Percentiles rank a stretch among this genome's conserved stretches.
Conservation (phyloP, 2,329 filamentous ascomycete species). For the Exophiala bonariae region DNA sequence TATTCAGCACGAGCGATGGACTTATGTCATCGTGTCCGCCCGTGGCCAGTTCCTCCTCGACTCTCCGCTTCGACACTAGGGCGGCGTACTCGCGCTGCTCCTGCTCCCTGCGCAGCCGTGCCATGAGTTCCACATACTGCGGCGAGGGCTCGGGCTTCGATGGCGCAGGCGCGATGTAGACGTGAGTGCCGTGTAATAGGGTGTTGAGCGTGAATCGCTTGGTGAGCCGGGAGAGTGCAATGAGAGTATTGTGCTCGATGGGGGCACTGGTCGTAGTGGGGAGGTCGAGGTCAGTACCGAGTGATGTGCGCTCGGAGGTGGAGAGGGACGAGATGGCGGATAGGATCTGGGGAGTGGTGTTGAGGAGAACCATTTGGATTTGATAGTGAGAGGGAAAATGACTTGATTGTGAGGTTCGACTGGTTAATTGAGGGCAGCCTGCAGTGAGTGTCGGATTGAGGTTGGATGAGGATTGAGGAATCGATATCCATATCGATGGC, state of each 20-base stretch:
- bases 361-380: slow-evolving; percentile 42
- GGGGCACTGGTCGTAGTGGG: slow-evolving; percentile 32
- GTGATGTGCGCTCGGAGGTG: slow-evolving; percentile 32
- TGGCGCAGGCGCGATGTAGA: slow-evolving; percentile 78
- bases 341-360: slow-evolving; percentile 40
- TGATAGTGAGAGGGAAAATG: slow-evolving; percentile 9
- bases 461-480: no score
- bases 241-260: slow-evolving; percentile 44
- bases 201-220: slow-evolving; percentile 60
- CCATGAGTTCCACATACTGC: slow-evolving; percentile 87
- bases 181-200: slow-evolving; percentile 68
- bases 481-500: no score
- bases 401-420: no score
- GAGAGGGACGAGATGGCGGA: slow-evolving; percentile 40
- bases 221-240: slow-evolving; percentile 32
- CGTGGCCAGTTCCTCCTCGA: slow-evolving; percentile 38
- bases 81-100: slow-evolving; percentile 79
- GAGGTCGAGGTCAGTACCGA: slow-evolving; percentile 11
- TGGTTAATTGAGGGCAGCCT: no score
- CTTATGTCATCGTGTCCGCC: slow-evolving; percentile 37
- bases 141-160: slow-evolving; percentile 75
- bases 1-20: slow-evolving; percentile 75
- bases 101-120: slow-evolving; percentile 75
- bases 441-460: no score
- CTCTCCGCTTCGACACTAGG: slow-evolving; percentile 56